Conservation (phyloP, 129 eudicot genomes). For the Helianthus annuus region DNA sequence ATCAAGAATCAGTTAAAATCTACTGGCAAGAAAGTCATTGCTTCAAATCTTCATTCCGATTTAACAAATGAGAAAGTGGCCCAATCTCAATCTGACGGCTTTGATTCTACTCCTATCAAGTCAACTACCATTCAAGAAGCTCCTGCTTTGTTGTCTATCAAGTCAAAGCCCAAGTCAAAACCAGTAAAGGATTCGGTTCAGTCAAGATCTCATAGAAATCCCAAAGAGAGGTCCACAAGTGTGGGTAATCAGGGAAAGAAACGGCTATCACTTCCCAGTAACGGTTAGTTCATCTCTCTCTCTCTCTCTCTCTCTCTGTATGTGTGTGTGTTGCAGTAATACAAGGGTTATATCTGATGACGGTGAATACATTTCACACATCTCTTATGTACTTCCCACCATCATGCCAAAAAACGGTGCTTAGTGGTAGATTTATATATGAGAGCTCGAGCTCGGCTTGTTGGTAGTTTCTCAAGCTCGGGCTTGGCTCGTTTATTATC, state of each 20-base stretch:
- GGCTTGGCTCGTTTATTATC: no score
- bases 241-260: slow-evolving; percentile 56
- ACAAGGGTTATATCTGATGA: no score
- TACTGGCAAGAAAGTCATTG: slow-evolving; percentile 45
- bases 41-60: slow-evolving; percentile 44
- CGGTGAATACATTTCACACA: no score
- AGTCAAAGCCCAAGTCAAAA: slow-evolving; percentile 54
- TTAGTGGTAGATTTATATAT: no score
- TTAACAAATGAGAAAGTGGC: slow-evolving; percentile 40
- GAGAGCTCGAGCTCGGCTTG: no score
- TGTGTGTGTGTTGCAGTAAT: no score
- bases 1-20: slow-evolving; percentile 37
- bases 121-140: slow-evolving; percentile 47
- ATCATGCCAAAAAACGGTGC: not conserved
- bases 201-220: slow-evolving; percentile 75
- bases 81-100: slow-evolving; percentile 14
- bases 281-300: no score
- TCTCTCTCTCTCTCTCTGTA: no score
- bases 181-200: slow-evolving; percentile 42
- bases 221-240: slow-evolving; percentile 61
- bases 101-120: slow-evolving; percentile 55
- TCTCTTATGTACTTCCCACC: not conserved
- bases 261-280: slow-evolving; percentile 50
- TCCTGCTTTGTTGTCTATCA: slow-evolving; percentile 30
- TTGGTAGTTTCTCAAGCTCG: no score